Evolutionary conservation across 1,284 basidiomycete genomes (phyloP), one percentile per base, ranked within the genome.

Genomic region (Ustilago lituana): DNA sequence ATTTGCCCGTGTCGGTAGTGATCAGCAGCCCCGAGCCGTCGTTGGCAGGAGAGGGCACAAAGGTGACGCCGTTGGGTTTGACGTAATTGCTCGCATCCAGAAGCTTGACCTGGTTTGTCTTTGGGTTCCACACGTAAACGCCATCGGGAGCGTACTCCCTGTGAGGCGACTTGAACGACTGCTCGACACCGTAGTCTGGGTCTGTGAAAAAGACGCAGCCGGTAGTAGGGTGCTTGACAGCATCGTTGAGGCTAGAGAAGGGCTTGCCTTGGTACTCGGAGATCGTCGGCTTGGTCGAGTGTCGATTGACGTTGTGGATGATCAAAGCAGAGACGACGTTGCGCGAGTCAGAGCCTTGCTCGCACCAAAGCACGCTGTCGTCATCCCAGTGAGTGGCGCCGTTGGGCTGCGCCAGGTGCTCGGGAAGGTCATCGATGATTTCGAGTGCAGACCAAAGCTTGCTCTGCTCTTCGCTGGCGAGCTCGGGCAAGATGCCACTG

Each of bases 181-280:
- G 71, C 56, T 66, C 71, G 23, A 73, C 58, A 37, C 71, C 71
- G 48, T 73, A 73, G 50, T 73, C 71, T 17, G 71, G 71, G 36
- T 73, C 71, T 22, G 71, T 73, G 51, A 73, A 73, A 35, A 73
- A 70, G 43, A 73, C 44, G 19, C 50, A 54, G 15, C 67, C 59
- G 14, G 53, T 63, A n/a, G 57, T 54, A 7, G 63, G 51, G 26
- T 73, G 71, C 27, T 52, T 59, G 39, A 73, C 67, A 7, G 48
- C 51, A 29, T 73, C 71, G 45, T 73, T 73, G 44, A 73, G 55
- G 55, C 71, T 73, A 17, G 71, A 73, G 47, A 73, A 73, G 2
- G 62, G 62, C 33, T 59, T 65, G 26, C 55, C 58, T 2, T 73
- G 10, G 14, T 45, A 73, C 5, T 29, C 9, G 12, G 35, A 43